Percentiles rank a stretch among this genome's conserved stretches.
phyloP scores from a whole-genome alignment of 1,139 yeast genomes.

The Saccharomyces hybrid region DNA sequence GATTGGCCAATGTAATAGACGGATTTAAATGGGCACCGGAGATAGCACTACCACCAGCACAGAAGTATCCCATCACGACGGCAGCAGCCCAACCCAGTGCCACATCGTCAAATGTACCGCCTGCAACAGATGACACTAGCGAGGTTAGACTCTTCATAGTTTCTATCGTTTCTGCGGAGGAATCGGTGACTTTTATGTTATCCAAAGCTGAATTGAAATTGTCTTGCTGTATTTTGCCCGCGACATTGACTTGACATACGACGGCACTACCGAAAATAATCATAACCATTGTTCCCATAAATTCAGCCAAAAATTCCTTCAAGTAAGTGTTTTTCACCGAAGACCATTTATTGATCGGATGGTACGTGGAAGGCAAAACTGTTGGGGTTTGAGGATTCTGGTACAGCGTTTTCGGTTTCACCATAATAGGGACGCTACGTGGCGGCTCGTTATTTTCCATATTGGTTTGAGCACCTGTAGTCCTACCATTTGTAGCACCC shows the following conservation, averaged over 20 bases:
- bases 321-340: constrained; percentile 25
- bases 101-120: constrained; percentile 38
- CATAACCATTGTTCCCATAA: constrained; percentile 41
- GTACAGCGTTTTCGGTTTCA: constrained; percentile 31
- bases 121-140: constrained; percentile 23
- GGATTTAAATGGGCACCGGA: constrained; percentile 43
- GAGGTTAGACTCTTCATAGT: constrained; percentile 13
- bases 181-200: constrained; percentile 7
- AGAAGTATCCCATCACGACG: constrained; percentile 41
- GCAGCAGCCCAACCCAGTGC: constrained; percentile 46
- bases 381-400: constrained; percentile 35
- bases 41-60: constrained; percentile 38
- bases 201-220: constrained; percentile 13
- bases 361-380: constrained; percentile 32
- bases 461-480: constrained; percentile 5
- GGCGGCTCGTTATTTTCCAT: constrained; percentile 2
- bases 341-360: constrained; percentile 33
- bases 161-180: constrained; percentile 9
- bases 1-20: constrained; percentile 37
- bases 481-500: constrained; percentile 1
- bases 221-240: constrained; percentile 17
- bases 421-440: constrained; percentile 26
- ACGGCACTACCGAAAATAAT: constrained; percentile 42
- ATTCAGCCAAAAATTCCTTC: constrained; percentile 39
- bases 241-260: constrained; percentile 37